Conservation (phyloP, 208 protist species). For the Balamuthia mandrillaris region DNA sequence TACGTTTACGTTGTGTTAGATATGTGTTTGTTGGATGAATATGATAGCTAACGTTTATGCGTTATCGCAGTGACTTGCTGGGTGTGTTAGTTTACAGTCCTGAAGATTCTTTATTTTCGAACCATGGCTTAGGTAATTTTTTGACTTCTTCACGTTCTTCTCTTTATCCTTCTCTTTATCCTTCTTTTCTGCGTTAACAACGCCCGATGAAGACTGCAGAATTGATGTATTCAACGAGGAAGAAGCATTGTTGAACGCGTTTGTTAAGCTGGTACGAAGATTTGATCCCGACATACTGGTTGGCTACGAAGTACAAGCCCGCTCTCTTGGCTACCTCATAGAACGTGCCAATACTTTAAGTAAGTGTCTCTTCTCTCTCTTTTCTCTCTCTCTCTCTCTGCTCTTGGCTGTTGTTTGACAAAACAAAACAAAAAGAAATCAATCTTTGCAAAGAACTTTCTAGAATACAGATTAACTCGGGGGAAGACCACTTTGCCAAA, state of each 20-base stretch:
- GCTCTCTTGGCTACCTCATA: constrained; percentile 36
- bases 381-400: neutral
- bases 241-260: constrained; percentile 44
- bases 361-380: neutral
- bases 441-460: constrained; percentile 42
- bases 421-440: neutral
- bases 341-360: constrained; percentile 1
- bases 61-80: neutral
- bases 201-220: neutral
- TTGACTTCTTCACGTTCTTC: neutral
- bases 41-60: neutral
- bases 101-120: constrained; percentile 5
- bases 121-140: constrained; percentile 19
- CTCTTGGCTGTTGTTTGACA: neutral
- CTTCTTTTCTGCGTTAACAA: neutral
- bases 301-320: constrained; percentile 68
- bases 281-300: constrained; percentile 75
- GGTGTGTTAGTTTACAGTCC: neutral
- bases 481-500: constrained; percentile 27
- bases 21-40: neutral
- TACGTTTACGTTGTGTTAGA: neutral
- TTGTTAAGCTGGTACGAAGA: constrained; percentile 51
- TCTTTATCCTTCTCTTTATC: neutral
- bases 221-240: constrained; percentile 52
- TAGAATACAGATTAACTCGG: constrained; percentile 23